phyloP scores from a whole-genome alignment of 768 basidiomycete genomes.

The Phylloporus sp. region DNA sequence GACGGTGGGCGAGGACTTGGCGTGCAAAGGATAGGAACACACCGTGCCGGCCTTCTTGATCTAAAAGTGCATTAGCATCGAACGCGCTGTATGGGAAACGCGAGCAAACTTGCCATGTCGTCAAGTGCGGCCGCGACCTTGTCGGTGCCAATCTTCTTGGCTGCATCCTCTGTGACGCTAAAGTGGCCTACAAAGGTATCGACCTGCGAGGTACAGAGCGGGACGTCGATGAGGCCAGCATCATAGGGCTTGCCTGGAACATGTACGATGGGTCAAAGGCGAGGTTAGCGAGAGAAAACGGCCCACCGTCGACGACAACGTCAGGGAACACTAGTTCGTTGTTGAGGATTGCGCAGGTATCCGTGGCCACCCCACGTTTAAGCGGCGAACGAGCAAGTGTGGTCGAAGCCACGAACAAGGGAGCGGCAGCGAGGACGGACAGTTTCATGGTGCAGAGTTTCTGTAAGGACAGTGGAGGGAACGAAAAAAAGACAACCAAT shows the following conservation, averaged over 20 bases:
- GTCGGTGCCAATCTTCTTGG: constrained; percentile 18
- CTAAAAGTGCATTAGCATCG: constrained; percentile 10
- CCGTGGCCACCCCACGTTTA: constrained; percentile 4
- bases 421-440: constrained; percentile 8
- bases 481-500: background rate
- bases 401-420: constrained; percentile 16
- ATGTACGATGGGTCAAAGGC: too few relatives aligned
- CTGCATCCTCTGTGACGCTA: constrained; percentile 19
- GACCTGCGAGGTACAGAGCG: constrained; percentile 29
- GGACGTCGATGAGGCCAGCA: constrained; percentile 26
- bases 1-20: constrained; percentile 12
- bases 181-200: constrained; percentile 21
- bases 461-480: background rate
- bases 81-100: background rate
- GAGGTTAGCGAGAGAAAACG: too few relatives aligned
- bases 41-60: constrained; percentile 18
- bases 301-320: constrained; percentile 8
- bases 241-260: constrained; percentile 15
- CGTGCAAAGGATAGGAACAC: constrained; percentile 34
- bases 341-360: constrained; percentile 16
- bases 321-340: constrained; percentile 18
- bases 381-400: constrained; percentile 15
- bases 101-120: constrained; percentile 18
- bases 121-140: constrained; percentile 20
- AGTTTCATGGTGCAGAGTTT: constrained; percentile 13